These are phyloP conservation scores for Gamarada debralockiae DNA, from an alignment of 495 filamentous ascomycete species.

Conservation along the genomic window DNA sequence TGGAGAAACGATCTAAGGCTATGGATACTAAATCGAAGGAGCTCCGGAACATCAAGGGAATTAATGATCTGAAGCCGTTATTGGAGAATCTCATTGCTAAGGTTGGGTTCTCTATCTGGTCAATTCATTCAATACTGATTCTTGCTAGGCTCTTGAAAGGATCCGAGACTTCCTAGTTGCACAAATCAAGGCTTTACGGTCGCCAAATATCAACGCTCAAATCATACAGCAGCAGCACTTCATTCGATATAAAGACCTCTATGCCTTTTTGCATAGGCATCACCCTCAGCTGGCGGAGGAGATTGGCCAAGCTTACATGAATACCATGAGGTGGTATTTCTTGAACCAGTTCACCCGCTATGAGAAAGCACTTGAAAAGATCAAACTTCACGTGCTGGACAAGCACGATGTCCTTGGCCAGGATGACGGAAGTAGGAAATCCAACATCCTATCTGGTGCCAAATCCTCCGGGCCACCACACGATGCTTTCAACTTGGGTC, in stretches of 20 bases:
- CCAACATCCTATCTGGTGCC: constrained; percentile 38
- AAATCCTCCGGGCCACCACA: constrained; percentile 57
- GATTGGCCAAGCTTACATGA: constrained; percentile 90
- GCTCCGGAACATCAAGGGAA: constrained; percentile 61
- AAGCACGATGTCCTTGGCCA: constrained; percentile 81
- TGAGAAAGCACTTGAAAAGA: constrained; percentile 72
- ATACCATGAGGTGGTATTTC: constrained; percentile 99
- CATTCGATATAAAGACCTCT: constrained; percentile 82
- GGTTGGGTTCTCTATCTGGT: constrained; percentile 36
- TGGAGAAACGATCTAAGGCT: constrained; percentile 71
- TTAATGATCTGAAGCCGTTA: constrained; percentile 80
- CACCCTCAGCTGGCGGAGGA: constrained; percentile 78
- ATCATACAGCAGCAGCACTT: constrained; percentile 90
- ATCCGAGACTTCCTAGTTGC: constrained; percentile 91
- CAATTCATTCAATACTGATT: constrained; percentile 14
- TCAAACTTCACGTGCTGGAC: constrained; percentile 78
- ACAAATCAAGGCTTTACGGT: constrained; percentile 87
- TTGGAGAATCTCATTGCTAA: constrained; percentile 79
- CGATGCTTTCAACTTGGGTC: constrained; percentile 84
- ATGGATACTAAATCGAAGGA: constrained; percentile 64
- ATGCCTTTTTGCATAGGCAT: constrained; percentile 73
- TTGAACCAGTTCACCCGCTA: constrained; percentile 88
- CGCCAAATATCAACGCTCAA: constrained; percentile 93
- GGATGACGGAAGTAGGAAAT: constrained; percentile 62
- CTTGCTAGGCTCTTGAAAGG: constrained; percentile 74